phyloP scores from a whole-genome alignment of 1,139 yeast genomes.

The Saccharomyces hybrid region DNA sequence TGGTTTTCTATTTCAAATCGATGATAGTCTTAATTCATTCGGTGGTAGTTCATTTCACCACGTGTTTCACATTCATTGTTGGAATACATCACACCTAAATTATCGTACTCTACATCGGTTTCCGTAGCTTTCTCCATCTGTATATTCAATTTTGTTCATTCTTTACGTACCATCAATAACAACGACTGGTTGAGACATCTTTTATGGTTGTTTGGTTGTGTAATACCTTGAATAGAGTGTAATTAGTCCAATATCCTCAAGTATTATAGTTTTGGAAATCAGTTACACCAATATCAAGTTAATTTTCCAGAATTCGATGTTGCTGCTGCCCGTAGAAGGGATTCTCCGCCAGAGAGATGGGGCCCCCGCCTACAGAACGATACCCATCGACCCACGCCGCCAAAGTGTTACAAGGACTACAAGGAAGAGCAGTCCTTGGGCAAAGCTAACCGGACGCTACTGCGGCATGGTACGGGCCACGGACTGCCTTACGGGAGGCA shows the following conservation, averaged over 20 bases:
- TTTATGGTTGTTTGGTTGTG: constrained; percentile 22
- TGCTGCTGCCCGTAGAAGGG: constrained; percentile 2
- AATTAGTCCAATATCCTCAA: not conserved
- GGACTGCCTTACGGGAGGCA: no score
- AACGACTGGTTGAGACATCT: constrained; percentile 91
- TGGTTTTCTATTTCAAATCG: no score
- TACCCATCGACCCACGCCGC: not conserved
- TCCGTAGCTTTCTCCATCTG: not conserved
- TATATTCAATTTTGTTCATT: not conserved
- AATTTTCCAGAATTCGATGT: constrained; percentile 5
- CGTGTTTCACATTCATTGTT: not conserved
- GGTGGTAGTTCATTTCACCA: no score
- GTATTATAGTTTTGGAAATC: not conserved
- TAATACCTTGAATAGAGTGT: not conserved
- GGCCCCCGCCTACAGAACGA: not conserved
- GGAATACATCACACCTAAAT: not conserved
- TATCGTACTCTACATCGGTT: not conserved
- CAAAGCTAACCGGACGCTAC: no score
- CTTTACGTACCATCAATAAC: constrained; percentile 76
- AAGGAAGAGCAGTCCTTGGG: no score
- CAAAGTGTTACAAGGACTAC: not conserved
- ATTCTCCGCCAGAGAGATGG: not conserved
- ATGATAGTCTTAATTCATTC: no score
- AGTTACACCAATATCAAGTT: not conserved
- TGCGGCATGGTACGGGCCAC: no score